Base-by-base conservation (phyloP, 495 filamentous ascomycete genomes). In the Penicillium flavigenum region DNA sequence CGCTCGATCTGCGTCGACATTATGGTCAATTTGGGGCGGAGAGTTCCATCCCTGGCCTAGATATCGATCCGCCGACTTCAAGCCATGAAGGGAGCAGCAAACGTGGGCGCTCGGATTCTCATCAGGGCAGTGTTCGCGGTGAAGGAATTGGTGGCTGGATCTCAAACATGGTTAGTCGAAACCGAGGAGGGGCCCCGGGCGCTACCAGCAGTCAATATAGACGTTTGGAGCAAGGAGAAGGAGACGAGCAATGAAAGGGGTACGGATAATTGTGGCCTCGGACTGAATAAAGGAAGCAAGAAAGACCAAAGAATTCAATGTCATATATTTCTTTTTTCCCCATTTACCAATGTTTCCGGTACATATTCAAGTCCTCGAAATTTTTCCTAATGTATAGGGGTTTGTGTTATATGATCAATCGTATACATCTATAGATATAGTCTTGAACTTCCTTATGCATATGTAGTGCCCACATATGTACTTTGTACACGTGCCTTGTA, bases 141-240 rank as follows among this genome's bases (percentile, higher is more conserved):
- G 85, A 88, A 61, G 85, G 86, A 0, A 64, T 87, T 54, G 82
- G 83, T 43, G 86, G 86, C n/a, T 88, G 86, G 86, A 87, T 88
- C 53, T 83, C 83, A 38, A 83, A 81, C 43, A 81, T 88, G 72
- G 76, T 85, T 36, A 81, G 74, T 57, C 74, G 83, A 59, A 77
- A 72, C 49, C 81, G 79, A 53, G 78, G 76, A 24, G 70, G 77
- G 50, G 72, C 76, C 24, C 70, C 72, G 51, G 70, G 72, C 26
- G 66, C 71, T 52, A 75, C 65, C 43, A 67, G 70, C 50, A 83
- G 80, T 41, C 80, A 81, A 32, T 92, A 92, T 73, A 80, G 81
- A 62, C 75, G 78, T 10, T 65, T 91, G 41, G 86, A 82, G 51
- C 86, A 91, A 65, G 83, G 81, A 31, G 88, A 89, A 27, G 68